A percentile compares a stretch with the other conserved stretches of the same genome.
phyloP scores from a whole-genome alignment of 306 rosid genomes.

The Quercus cerris region DNA sequence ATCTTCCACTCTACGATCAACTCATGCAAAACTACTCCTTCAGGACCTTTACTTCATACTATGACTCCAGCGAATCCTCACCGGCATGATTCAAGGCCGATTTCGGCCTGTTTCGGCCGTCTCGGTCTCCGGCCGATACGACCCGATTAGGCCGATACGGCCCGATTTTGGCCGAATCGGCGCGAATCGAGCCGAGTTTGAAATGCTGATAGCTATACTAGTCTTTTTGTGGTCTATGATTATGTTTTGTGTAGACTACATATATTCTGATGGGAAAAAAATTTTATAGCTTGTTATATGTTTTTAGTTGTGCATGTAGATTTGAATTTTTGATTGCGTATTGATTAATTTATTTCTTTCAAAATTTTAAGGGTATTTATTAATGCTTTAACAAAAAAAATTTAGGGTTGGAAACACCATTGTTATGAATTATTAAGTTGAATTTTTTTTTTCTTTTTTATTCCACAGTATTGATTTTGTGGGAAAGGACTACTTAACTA shows the following conservation, averaged over 20 bases:
- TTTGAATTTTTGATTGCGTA: neutral
- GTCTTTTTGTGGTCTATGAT: neutral
- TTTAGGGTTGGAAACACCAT: neutral
- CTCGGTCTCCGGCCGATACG: no score
- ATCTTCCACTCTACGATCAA: no score
- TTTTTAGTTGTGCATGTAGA: neutral
- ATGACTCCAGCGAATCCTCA: no score
- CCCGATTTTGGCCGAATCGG: no score
- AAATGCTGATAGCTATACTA: neutral
- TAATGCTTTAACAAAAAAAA: neutral
- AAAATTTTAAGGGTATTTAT: neutral
- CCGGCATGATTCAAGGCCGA: no score
- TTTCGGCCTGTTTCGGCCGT: no score
- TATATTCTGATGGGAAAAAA: neutral
- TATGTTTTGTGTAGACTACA: neutral
- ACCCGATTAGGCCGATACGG: no score
- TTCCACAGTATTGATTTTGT: neutral
- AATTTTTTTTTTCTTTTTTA: neutral
- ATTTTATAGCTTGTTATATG: neutral
- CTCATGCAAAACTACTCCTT: no score
- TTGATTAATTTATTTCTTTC: neutral
- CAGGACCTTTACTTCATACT: no score
- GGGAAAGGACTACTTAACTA: neutral
- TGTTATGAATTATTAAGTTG: neutral
- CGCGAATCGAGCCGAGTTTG: no score